Evolutionary conservation across 1,284 basidiomycete species (phyloP), one percentile per base, ranked within the genome.

Genomic region (Vanrija humicola): DNA sequence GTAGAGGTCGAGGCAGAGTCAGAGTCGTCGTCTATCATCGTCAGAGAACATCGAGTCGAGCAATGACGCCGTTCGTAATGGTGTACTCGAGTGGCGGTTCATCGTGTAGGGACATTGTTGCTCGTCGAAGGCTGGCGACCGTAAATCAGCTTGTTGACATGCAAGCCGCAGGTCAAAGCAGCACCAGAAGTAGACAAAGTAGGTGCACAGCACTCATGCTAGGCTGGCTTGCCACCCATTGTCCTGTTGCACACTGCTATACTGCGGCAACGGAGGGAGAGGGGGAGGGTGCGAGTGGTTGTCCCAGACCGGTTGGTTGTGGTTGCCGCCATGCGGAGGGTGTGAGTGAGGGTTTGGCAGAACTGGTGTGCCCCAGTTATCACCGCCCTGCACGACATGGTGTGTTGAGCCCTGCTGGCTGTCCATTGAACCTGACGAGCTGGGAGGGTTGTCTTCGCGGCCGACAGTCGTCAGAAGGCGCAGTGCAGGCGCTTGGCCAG

Each of bases 211-310:
- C 38, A 26, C 12, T 39, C 40, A 61, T 3, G 59, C 59, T 10
- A 61, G 38, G 9, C 59, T 50, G 10, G 59, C 53, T 38, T 61
- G 59, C 59, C 59, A 61, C 1, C 59, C 59, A n/a, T 61, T 55
- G 7, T 51, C 50, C 23, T 56, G 58, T 18, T 52, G 43, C 23
- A 59, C 58, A 5, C 54, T 38, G 18, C 54, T 54, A 3, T 49
- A 55, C 52, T 61, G 59, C 9, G 54, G n/a, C 39, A 57, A 43
- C 46, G 50, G 49, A 46, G 42, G 54, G 8, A 46, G 45, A 23
- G 19, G 28, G 19, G 19, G 40, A 42, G 40, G 46, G 16, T 38
- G 46, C 38, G 52, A 49, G 42, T 61, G 58, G 46, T 49, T 56
- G 15, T 61, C 59, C 59, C 59, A 61, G 3, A 45, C 46, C 0